A percentile compares a stretch with the other conserved stretches of the same genome.
Conservation (phyloP, 1,284 basidiomycete genomes). For the Takashimella tepidaria region DNA sequence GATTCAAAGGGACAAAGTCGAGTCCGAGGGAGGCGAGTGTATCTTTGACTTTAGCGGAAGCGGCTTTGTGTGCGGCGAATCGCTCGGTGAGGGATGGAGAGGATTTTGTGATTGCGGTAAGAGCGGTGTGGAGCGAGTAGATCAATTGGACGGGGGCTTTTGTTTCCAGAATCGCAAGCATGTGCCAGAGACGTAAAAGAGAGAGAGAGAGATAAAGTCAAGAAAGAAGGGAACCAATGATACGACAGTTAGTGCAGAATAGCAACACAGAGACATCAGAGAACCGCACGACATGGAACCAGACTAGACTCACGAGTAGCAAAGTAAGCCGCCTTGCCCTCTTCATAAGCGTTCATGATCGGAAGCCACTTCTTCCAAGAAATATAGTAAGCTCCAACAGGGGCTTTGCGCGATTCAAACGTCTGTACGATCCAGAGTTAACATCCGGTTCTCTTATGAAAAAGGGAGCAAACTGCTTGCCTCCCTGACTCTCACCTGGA, state of each 20-base stretch:
- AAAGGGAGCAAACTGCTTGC: neutral
- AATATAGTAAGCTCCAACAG: slow-evolving; percentile 76
- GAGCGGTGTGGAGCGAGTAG: slow-evolving; percentile 78
- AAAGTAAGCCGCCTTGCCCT: slow-evolving; percentile 63
- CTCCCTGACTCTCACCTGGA: slow-evolving; percentile 56
- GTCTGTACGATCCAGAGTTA: slow-evolving; percentile 49
- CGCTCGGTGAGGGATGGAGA: slow-evolving; percentile 69
- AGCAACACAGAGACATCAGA: too few relatives aligned
- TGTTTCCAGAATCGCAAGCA: neutral
- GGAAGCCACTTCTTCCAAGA: slow-evolving; percentile 93
- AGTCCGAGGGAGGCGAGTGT: slow-evolving; percentile 67
- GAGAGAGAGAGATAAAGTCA: too few relatives aligned
- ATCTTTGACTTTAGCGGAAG: slow-evolving; percentile 68
- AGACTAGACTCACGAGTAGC: slow-evolving; percentile 71
- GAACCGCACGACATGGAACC: too few relatives aligned
- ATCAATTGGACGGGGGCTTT: slow-evolving; percentile 78
- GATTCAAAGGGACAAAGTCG: slow-evolving; percentile 59
- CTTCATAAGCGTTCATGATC: slow-evolving; percentile 78
- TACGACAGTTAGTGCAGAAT: too few relatives aligned
- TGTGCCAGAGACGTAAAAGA: neutral
- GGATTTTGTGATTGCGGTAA: slow-evolving; percentile 63
- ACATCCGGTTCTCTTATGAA: neutral
- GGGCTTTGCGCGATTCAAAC: slow-evolving; percentile 64
- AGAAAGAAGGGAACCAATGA: too few relatives aligned
- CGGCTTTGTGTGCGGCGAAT: slow-evolving; percentile 69